These are phyloP conservation scores for Huntiella moniliformis DNA, from an alignment of 2,329 filamentous ascomycete species.

Conservation along the genomic window DNA sequence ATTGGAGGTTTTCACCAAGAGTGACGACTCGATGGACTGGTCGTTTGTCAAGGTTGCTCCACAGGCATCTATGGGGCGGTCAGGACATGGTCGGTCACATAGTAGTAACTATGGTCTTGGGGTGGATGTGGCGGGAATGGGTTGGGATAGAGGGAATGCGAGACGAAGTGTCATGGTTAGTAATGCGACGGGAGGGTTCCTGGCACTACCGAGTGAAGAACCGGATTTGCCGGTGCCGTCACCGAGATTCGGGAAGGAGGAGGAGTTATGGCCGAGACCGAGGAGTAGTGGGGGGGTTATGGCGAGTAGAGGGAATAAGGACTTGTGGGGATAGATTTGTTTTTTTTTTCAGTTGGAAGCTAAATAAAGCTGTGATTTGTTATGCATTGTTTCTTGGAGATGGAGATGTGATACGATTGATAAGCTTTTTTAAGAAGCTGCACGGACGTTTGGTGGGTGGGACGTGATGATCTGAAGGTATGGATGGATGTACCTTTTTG, in stretches of 20 bases:
- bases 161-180: conserved; percentile 35
- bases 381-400: too few species aligned
- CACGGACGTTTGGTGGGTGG: too few species aligned
- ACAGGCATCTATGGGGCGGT: conserved; percentile 13
- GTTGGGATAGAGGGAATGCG: conserved; percentile 33
- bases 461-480: too few species aligned
- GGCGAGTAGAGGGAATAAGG: conserved; percentile 20
- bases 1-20: conserved; percentile 42
- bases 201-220: conserved; percentile 27
- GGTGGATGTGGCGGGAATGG: conserved; percentile 28
- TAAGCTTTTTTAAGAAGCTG: too few species aligned
- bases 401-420: too few species aligned
- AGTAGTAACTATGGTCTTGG: conserved; percentile 38
- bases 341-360: too few species aligned
- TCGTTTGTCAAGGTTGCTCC: conserved; percentile 33
- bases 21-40: conserved; percentile 39
- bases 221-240: conserved; percentile 11
- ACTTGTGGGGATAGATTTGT: conserved; percentile 23
- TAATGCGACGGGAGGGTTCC: conserved; percentile 29
- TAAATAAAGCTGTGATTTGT: too few species aligned
- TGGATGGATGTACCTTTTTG: too few species aligned
- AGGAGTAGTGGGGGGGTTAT: conserved; percentile 24
- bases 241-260: conserved; percentile 14
- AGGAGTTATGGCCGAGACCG: conserved; percentile 24
- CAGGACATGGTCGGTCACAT: conserved; percentile 20